Conservation (phyloP, 2,329 filamentous ascomycete species). For the Penicillium occitanis region DNA sequence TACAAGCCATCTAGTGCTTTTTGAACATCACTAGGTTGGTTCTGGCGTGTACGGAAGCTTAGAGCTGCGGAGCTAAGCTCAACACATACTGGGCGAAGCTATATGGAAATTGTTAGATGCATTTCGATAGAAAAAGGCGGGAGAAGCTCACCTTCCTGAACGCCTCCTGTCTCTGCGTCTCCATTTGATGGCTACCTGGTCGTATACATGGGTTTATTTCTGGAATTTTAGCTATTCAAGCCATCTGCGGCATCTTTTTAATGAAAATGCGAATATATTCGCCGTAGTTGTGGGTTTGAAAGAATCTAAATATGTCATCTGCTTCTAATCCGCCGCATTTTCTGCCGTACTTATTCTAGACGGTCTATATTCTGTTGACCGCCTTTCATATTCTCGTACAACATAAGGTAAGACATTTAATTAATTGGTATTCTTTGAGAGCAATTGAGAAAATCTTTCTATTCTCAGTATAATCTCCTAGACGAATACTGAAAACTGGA, state of each 20-base stretch:
- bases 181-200: conserved; percentile 31
- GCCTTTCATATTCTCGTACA: neutral
- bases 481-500: neutral
- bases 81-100: conserved; percentile 61
- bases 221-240: neutral
- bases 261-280: neutral
- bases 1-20: conserved; percentile 49
- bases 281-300: neutral
- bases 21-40: conserved; percentile 49
- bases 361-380: conserved; percentile 1
- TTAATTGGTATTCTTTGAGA: neutral
- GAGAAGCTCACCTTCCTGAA: conserved; percentile 41
- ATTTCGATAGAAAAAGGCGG: neutral
- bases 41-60: conserved; percentile 49
- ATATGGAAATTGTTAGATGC: conserved; percentile 22
- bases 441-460: neutral
- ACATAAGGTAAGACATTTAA: neutral
- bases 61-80: conserved; percentile 57
- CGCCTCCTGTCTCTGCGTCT: conserved; percentile 40
- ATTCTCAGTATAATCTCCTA: neutral
- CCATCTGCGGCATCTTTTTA: neutral
- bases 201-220: neutral
- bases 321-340: conserved; percentile 21
- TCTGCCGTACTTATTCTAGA: conserved; percentile 26
- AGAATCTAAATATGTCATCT: neutral